phyloP scores from a whole-genome alignment of 352 stramenopile genomes.

The Globisporangium cylindrosporum region DNA sequence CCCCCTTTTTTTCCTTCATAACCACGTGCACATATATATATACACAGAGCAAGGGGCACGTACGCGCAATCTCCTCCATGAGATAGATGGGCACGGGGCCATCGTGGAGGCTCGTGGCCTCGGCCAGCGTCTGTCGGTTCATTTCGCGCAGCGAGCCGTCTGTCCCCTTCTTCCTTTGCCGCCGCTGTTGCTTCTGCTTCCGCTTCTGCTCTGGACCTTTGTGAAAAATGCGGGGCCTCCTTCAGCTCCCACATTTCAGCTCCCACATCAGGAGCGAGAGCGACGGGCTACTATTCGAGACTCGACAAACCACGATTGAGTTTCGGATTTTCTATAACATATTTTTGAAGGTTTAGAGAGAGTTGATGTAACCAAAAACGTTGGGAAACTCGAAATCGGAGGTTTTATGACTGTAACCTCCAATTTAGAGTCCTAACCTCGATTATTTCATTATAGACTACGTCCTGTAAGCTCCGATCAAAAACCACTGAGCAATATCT shows the following conservation, averaged over 20 bases:
- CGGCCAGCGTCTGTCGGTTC: constrained; percentile 76
- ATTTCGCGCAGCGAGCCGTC: constrained; percentile 26
- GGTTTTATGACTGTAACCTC: too few relatives aligned
- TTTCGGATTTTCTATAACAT: too few relatives aligned
- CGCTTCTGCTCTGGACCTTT: background rate
- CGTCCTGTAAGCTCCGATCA: background rate
- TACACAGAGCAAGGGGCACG: constrained; percentile 14
- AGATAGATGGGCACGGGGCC: constrained; percentile 78
- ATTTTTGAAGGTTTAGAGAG: too few relatives aligned
- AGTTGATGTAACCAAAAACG: too few relatives aligned
- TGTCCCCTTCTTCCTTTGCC: background rate
- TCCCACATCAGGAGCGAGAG: background rate
- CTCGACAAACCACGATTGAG: background rate
- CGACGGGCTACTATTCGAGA: background rate
- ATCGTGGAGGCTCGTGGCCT: constrained; percentile 84
- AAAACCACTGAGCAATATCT: background rate
- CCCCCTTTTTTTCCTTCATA: background rate
- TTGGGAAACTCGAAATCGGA: too few relatives aligned
- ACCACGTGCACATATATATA: background rate
- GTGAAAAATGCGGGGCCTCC: constrained; percentile 1
- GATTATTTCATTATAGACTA: too few relatives aligned
- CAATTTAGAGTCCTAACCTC: too few relatives aligned
- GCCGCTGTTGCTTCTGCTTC: background rate
- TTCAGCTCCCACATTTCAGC: background rate
- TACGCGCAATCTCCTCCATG: constrained; percentile 83